Conservation (phyloP, 768 basidiomycete species). For the Chalciporus piperatus region DNA sequence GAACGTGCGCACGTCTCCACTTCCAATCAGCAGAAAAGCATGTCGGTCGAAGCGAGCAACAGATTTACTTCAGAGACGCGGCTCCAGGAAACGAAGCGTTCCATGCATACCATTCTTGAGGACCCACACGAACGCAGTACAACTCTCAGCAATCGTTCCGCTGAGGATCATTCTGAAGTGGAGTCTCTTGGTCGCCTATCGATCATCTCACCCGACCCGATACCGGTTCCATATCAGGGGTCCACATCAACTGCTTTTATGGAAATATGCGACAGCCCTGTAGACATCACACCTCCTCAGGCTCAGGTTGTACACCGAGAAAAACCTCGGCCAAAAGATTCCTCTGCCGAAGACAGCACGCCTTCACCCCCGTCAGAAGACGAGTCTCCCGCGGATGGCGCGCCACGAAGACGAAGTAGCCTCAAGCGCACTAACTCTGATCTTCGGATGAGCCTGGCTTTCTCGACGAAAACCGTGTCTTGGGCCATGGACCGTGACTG, state of each 20-base stretch:
- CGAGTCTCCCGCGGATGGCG: slow-evolving; percentile 29
- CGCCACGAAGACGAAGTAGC: slow-evolving; percentile 56
- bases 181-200: slow-evolving; percentile 25
- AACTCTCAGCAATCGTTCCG: slow-evolving; percentile 15
- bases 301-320: slow-evolving; percentile 5
- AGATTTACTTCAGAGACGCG: slow-evolving; percentile 14
- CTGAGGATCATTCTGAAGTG: slow-evolving; percentile 20
- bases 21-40: slow-evolving; percentile 10
- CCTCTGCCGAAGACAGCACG: slow-evolving; percentile 19
- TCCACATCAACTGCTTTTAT: slow-evolving; percentile 29
- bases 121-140: slow-evolving; percentile 22
- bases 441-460: slow-evolving; percentile 44
- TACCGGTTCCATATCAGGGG: slow-evolving; percentile 46
- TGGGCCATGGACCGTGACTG: slow-evolving; percentile 73
- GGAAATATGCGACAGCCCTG: slow-evolving; percentile 34
- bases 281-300: slow-evolving; percentile 17
- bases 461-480: slow-evolving; percentile 64
- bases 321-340: slow-evolving; percentile 14
- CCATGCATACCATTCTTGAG: slow-evolving; percentile 30
- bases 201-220: slow-evolving; percentile 40
- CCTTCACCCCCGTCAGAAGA: slow-evolving; percentile 33
- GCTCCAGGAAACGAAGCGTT: slow-evolving; percentile 23
- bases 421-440: slow-evolving; percentile 54
- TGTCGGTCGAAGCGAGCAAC: slow-evolving; percentile 17
- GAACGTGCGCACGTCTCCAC: slow-evolving; percentile 14